phyloP scores from a whole-genome alignment of 2,329 filamentous ascomycete species.

The Xylariaceae sp. region DNA sequence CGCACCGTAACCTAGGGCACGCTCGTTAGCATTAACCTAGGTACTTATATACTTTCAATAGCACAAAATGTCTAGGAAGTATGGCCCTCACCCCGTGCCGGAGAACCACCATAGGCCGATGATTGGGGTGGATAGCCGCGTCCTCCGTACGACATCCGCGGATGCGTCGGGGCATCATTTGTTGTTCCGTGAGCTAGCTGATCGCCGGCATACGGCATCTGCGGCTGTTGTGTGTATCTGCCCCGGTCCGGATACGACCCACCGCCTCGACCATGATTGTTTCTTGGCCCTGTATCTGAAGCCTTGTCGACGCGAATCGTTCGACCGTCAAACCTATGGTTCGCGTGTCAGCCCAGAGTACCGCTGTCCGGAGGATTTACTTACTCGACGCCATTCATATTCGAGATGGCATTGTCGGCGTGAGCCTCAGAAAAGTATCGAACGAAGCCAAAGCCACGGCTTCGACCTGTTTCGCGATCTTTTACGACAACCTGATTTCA shows the following conservation, averaged over 20 bases:
- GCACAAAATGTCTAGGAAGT: background rate
- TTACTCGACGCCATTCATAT: conserved; percentile 89
- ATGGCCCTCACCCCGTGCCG: conserved; percentile 40
- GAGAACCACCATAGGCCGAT: conserved; percentile 40
- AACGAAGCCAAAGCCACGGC: conserved; percentile 96
- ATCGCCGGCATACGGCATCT: conserved; percentile 37
- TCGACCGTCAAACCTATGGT: conserved; percentile 79
- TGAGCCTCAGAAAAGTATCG: conserved; percentile 75
- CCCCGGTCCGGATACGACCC: conserved; percentile 34
- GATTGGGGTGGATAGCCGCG: conserved; percentile 33
- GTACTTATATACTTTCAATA: background rate
- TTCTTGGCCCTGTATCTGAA: conserved; percentile 67
- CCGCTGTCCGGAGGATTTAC: conserved; percentile 30
- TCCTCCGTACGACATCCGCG: conserved; percentile 39
- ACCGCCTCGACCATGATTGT: conserved; percentile 45
- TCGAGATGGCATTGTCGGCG: conserved; percentile 69
- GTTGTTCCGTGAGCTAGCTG: conserved; percentile 38
- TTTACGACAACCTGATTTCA: conserved; percentile 83
- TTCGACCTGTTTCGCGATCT: conserved; percentile 93
- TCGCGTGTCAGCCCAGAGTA: background rate
- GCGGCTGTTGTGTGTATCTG: conserved; percentile 32
- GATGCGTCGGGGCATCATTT: conserved; percentile 37
- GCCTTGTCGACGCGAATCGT: conserved; percentile 94
- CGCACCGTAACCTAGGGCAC: conserved; percentile 27
- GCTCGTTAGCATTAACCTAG: conserved; percentile 3